phyloP scores from a whole-genome alignment of 2,329 filamentous ascomycete species.

The Raffaelea albimanens region DNA sequence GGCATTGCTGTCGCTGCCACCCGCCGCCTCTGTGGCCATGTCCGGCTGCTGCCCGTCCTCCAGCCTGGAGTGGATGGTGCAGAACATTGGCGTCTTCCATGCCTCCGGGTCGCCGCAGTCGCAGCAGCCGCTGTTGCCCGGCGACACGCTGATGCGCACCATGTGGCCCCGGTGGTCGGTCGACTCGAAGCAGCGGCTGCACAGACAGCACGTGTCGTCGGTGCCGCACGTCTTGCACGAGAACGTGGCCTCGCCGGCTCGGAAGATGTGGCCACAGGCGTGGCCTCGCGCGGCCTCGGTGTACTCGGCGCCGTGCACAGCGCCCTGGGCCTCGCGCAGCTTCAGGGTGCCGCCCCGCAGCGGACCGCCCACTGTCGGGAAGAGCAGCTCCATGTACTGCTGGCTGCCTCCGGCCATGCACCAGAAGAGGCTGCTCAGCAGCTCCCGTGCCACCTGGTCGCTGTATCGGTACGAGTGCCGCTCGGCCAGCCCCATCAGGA shows the following conservation, averaged over 20 bases:
- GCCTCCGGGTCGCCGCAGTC: slow-evolving; percentile 95
- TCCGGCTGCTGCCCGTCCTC: slow-evolving; percentile 13
- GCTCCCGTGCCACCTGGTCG: slow-evolving; percentile 57
- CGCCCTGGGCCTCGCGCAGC: slow-evolving; percentile 78
- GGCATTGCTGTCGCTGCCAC: slow-evolving; percentile 10
- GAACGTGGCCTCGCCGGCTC: slow-evolving; percentile 86
- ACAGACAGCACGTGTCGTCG: slow-evolving; percentile 93
- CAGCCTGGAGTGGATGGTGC: slow-evolving; percentile 79
- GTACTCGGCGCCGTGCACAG: slow-evolving; percentile 90
- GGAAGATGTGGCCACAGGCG: slow-evolving; percentile 95
- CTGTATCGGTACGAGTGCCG: slow-evolving; percentile 68
- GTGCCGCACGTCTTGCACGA: slow-evolving; percentile 87
- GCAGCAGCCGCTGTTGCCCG: slow-evolving; percentile 45
- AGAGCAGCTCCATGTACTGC: slow-evolving; percentile 70
- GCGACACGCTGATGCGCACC: slow-evolving; percentile 58
- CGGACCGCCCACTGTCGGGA: slow-evolving; percentile 60
- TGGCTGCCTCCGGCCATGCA: slow-evolving; percentile 69
- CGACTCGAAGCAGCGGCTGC: slow-evolving; percentile 86
- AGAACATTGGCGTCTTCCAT: slow-evolving; percentile 79
- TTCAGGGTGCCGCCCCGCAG: slow-evolving; percentile 57
- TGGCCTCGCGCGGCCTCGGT: slow-evolving; percentile 85
- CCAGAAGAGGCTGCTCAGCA: slow-evolving; percentile 75
- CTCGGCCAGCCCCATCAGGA: slow-evolving; percentile 68
- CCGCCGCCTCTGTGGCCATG: neutral
- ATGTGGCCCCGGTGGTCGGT: slow-evolving; percentile 92